Evolutionary conservation across 140 eudicot species (phyloP).

Genomic region (Erigeron philadelphicus): DNA sequence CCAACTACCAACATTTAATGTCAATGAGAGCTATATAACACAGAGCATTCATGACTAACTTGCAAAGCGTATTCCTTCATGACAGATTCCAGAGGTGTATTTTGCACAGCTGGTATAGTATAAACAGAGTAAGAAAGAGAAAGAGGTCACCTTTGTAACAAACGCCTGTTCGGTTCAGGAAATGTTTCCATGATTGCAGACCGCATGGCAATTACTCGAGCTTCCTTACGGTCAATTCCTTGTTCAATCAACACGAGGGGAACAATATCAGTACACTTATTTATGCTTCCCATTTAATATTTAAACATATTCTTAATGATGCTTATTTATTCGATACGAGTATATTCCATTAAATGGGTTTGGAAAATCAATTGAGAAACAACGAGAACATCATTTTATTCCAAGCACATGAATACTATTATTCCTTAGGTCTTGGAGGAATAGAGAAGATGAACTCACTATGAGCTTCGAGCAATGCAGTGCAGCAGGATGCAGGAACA

Average conservation of each 20-base stretch:
- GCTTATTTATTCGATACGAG: neutral
- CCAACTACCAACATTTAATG: neutral
- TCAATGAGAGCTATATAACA: neutral
- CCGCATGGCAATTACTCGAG: slow-evolving; percentile 74
- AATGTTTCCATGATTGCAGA: slow-evolving; percentile 76
- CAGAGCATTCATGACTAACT: neutral
- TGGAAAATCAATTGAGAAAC: neutral
- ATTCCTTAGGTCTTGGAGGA: neutral
- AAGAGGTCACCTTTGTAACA: slow-evolving; percentile 58
- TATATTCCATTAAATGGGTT: slow-evolving; percentile 4
- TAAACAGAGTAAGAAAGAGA: neutral
- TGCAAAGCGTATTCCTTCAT: neutral
- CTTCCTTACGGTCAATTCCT: slow-evolving; percentile 85
- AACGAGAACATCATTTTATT: neutral
- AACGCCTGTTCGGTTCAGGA: slow-evolving; percentile 93
- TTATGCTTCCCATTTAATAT: neutral
- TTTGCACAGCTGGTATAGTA: neutral
- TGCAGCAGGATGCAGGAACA: slow-evolving; percentile 97
- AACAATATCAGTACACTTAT: slow-evolving; percentile 23
- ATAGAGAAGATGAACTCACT: slow-evolving; percentile 48
- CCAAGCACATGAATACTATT: neutral
- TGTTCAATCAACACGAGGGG: slow-evolving; percentile 20
- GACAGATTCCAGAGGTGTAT: neutral
- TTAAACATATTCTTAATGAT: slow-evolving; percentile 1
- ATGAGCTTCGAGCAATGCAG: slow-evolving; percentile 81